phyloP scores from a whole-genome alignment of 2,329 filamentous ascomycete species.

The Fusarium musae region DNA sequence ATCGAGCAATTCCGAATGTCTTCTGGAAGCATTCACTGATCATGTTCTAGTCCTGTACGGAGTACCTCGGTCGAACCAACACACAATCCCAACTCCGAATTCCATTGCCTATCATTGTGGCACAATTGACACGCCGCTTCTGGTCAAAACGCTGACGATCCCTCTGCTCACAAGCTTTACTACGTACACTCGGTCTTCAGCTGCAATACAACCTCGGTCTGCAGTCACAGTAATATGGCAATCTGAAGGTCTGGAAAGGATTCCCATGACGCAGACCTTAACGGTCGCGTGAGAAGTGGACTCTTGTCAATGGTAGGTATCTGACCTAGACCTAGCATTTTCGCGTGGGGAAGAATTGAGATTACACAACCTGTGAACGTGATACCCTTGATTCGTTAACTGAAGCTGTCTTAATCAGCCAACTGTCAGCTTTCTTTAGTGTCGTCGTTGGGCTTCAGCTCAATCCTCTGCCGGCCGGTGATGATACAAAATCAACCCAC shows the following conservation, averaged over 20 bases:
- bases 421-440: background rate
- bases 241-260: background rate
- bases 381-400: constrained; percentile 27
- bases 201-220: constrained; percentile 3
- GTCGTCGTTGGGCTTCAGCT: background rate
- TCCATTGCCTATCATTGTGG: background rate
- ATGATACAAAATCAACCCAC: constrained; percentile 4
- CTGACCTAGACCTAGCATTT: constrained; percentile 7
- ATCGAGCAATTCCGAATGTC: constrained; percentile 18
- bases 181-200: background rate
- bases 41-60: background rate
- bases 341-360: background rate
- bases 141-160: background rate
- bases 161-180: background rate
- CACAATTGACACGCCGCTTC: background rate
- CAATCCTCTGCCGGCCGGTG: constrained; percentile 15
- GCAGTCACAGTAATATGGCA: background rate
- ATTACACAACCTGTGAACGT: constrained; percentile 24
- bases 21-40: constrained; percentile 31
- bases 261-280: constrained; percentile 1
- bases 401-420: background rate
- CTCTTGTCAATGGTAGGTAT: background rate
- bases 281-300: constrained; percentile 17
- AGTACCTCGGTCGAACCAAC: background rate
- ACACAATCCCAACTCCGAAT: background rate